Conservation (phyloP, 306 rosid species). For the Cucurbita argyrosperma region DNA sequence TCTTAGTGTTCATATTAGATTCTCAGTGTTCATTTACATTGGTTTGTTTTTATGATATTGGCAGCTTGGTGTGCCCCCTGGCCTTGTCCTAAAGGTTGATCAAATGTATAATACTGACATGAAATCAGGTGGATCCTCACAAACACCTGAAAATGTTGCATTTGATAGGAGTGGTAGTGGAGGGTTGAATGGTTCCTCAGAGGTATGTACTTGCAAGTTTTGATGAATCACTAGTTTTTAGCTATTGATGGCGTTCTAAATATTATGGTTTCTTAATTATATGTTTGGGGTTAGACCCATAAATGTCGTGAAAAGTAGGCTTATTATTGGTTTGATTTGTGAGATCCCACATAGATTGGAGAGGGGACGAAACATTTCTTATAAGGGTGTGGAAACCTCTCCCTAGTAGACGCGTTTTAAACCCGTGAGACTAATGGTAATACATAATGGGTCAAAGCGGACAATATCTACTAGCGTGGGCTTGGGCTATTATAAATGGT, state of each 20-base stretch:
- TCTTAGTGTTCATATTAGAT: neutral
- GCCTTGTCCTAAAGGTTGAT: constrained; percentile 50
- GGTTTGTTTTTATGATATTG: constrained; percentile 7
- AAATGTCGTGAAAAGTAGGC: neutral
- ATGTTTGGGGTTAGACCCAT: neutral
- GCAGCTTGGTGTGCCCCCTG: constrained; percentile 70
- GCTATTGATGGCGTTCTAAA: neutral
- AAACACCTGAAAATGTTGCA: constrained; percentile 16
- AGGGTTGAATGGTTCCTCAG: constrained; percentile 34
- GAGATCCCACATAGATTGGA: no score
- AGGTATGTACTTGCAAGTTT: constrained; percentile 29
- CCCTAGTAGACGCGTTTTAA: no score
- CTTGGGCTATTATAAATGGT: no score
- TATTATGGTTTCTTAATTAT: neutral
- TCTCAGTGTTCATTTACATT: neutral
- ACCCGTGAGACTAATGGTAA: no score
- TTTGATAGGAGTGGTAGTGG: constrained; percentile 24
- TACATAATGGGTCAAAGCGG: no score
- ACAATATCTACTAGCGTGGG: no score
- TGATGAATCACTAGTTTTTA: neutral
- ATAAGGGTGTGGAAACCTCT: no score
- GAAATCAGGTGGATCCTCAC: constrained; percentile 20
- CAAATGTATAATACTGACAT: constrained; percentile 28
- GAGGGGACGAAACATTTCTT: no score
- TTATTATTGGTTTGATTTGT: neutral